phyloP scores from a whole-genome alignment of 208 protist species.

The Leishmania braziliensis region DNA sequence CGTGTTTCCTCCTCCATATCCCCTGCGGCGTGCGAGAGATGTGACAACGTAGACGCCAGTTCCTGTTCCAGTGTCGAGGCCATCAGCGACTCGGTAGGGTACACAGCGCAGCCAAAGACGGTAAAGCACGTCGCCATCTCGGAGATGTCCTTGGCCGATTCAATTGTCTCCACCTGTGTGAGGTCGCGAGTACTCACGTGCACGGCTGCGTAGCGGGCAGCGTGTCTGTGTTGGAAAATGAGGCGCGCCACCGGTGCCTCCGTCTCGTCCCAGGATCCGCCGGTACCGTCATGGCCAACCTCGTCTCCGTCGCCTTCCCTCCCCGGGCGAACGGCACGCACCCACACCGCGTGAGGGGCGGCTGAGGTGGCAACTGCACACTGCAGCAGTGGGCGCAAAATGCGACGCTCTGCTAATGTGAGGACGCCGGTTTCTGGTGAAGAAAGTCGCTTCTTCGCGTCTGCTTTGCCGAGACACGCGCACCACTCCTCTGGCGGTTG shows the following conservation, averaged over 20 bases:
- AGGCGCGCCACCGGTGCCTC: neutral
- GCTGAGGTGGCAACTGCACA: conserved; percentile 23
- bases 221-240: conserved; percentile 19
- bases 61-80: conserved; percentile 1
- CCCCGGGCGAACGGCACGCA: conserved; percentile 5
- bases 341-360: conserved; percentile 18
- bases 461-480: neutral
- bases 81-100: conserved; percentile 3
- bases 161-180: neutral
- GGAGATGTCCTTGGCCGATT: conserved; percentile 14
- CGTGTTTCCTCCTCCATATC: neutral
- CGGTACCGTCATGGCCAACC: neutral
- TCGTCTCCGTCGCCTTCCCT: neutral
- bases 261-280: neutral
- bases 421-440: neutral
- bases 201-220: conserved; percentile 17
- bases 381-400: conserved; percentile 24
- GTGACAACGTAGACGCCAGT: neutral
- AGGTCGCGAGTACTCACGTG: conserved; percentile 5
- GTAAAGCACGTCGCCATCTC: conserved; percentile 21
- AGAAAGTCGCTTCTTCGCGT: neutral
- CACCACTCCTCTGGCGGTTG: conserved; percentile 7
- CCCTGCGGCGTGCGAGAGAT: neutral
- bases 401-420: conserved; percentile 8
- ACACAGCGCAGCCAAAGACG: conserved; percentile 18